Evolutionary conservation across 305 asterid genomes (phyloP).

Genomic region (Stenogyne calaminthoides): DNA sequence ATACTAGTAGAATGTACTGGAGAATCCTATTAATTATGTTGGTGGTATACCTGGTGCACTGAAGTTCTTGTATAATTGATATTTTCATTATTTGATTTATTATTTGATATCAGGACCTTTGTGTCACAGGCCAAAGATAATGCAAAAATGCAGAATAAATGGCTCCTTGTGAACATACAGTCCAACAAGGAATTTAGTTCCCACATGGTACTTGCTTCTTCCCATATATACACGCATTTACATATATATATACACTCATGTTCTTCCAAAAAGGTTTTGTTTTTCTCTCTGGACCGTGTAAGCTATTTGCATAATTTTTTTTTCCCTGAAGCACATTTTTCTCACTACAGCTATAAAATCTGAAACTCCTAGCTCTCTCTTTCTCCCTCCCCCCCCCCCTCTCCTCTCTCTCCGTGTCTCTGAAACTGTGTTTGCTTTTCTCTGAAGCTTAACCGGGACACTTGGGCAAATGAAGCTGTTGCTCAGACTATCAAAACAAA

Average conservation of each 20-base stretch:
- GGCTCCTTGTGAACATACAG: constrained; percentile 96
- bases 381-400: not conserved
- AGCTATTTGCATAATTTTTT: not conserved
- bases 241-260: not conserved
- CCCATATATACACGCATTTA: too few relatives aligned
- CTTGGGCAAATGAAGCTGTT: constrained; percentile 99
- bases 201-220: constrained; percentile 65
- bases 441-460: constrained; percentile 95
- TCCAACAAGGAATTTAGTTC: constrained; percentile 93
- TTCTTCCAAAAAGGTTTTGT: not conserved
- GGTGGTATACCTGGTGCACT: constrained; percentile 8
- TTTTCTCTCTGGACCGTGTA: too few relatives aligned
- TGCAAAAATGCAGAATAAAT: constrained; percentile 71
- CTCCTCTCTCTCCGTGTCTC: too few relatives aligned
- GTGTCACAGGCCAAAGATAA: constrained; percentile 82
- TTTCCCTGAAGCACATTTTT: not conserved
- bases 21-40: constrained; percentile 14
- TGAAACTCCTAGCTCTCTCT: not conserved
- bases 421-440: constrained; percentile 29
- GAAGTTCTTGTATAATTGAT: not conserved
- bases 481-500: constrained; percentile 90
- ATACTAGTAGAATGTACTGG: not conserved
- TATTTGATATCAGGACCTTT: constrained; percentile 5
- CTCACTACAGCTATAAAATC: not conserved
- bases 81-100: constrained; percentile 8